Conservation (phyloP, 1,284 basidiomycete genomes). For the Microbotryum intermedium region DNA sequence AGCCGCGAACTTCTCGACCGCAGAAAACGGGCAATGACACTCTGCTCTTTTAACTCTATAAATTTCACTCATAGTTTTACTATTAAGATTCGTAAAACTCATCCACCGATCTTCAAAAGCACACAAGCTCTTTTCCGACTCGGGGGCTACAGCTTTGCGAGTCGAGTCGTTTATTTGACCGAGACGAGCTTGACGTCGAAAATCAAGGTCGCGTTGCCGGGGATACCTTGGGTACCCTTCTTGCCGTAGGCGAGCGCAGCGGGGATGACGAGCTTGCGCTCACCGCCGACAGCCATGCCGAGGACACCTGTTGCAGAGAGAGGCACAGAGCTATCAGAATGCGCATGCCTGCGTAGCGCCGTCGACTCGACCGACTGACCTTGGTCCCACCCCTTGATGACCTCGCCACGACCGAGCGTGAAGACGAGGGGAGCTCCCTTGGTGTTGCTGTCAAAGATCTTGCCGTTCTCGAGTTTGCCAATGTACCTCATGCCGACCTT, state of each 20-base stretch:
- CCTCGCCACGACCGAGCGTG: slow-evolving; percentile 76
- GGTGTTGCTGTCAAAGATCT: slow-evolving; percentile 75
- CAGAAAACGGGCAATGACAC: too few relatives aligned
- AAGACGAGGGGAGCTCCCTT: slow-evolving; percentile 70
- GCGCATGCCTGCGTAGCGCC: too few relatives aligned
- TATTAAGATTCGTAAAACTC: too few relatives aligned
- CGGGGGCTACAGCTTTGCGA: too few relatives aligned
- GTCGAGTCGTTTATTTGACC: slow-evolving; percentile 39
- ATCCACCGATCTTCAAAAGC: too few relatives aligned
- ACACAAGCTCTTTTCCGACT: too few relatives aligned
- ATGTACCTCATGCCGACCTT: slow-evolving; percentile 79
- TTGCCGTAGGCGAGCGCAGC: slow-evolving; percentile 47
- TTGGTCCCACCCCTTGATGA: slow-evolving; percentile 82
- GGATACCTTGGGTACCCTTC: slow-evolving; percentile 46
- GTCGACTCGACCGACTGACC: too few relatives aligned
- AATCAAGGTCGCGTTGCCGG: slow-evolving; percentile 46
- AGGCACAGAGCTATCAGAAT: too few relatives aligned
- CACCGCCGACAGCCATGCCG: slow-evolving; percentile 87
- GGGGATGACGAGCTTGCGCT: slow-evolving; percentile 69
- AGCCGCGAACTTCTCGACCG: too few relatives aligned
- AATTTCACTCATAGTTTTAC: too few relatives aligned
- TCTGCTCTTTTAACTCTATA: too few relatives aligned
- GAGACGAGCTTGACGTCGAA: slow-evolving; percentile 50
- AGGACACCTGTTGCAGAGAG: slow-evolving; percentile 55
- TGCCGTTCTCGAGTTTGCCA: slow-evolving; percentile 77